Conservation (phyloP, 1,284 basidiomycete species). For the Sporisorium sorghi region DNA sequence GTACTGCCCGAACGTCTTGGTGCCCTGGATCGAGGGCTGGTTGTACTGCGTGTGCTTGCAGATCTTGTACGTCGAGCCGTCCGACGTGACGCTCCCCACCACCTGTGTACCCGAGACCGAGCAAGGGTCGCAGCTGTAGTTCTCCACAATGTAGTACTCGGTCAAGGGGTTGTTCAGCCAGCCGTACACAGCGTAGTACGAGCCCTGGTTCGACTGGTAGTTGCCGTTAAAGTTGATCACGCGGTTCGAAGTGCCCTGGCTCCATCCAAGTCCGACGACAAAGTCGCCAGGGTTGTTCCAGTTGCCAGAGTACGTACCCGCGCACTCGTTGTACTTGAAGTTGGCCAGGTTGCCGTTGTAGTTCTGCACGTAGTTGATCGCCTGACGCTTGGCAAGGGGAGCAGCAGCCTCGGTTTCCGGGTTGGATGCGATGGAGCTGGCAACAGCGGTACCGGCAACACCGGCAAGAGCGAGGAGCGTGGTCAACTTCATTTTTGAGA, state of each 20-base stretch:
- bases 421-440: conserved; percentile 15
- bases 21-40: conserved; percentile 46
- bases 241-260: conserved; percentile 15
- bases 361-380: conserved; percentile 46
- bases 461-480: conserved; percentile 19
- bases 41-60: conserved; percentile 46
- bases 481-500: conserved; percentile 24
- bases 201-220: conserved; percentile 29
- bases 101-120: conserved; percentile 10
- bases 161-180: conserved; percentile 41
- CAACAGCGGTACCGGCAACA: conserved; percentile 17
- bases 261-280: conserved; percentile 39
- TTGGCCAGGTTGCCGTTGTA: conserved; percentile 38
- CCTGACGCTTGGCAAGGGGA: conserved; percentile 24
- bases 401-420: background rate
- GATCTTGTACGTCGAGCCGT: conserved; percentile 38
- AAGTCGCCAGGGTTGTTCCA: conserved; percentile 42
- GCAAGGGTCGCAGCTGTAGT: conserved; percentile 43
- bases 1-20: conserved; percentile 43
- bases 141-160: conserved; percentile 47
- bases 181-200: conserved; percentile 42
- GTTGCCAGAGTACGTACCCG: conserved; percentile 27
- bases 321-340: conserved; percentile 28
- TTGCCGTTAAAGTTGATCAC: conserved; percentile 33
- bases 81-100: conserved; percentile 31